Evolutionary conservation across 371 early-diverging fungal species (phyloP).

Genomic region (Batkoa obscura): DNA sequence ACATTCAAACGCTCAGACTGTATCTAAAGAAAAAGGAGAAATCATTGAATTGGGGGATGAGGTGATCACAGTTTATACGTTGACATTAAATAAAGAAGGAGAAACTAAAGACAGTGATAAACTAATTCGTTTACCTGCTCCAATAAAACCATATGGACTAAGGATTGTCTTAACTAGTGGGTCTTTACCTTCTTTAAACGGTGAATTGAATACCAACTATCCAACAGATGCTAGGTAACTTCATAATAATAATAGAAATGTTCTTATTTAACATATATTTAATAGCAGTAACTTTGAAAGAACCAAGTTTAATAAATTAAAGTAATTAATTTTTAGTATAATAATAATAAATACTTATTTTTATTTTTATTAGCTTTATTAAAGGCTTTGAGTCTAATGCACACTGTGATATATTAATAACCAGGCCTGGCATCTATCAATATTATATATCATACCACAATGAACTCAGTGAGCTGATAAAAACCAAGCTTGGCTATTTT

Average conservation of each 20-base stretch:
- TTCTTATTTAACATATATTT: neutral
- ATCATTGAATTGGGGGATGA: too few species aligned
- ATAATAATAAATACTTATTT: neutral
- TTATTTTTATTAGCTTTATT: neutral
- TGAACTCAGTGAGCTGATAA: conserved; percentile 7
- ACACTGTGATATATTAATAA: neutral
- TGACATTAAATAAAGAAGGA: neutral
- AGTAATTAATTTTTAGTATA: neutral
- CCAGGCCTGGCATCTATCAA: conserved; percentile 57
- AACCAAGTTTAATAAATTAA: neutral
- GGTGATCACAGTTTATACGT: neutral
- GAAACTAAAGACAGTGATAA: neutral
- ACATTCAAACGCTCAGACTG: too few species aligned
- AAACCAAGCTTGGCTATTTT: conserved; percentile 31
- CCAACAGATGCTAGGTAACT: neutral
- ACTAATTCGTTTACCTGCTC: neutral
- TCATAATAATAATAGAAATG: neutral
- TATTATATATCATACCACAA: conserved; percentile 54
- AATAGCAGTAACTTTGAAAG: neutral
- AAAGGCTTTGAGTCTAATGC: neutral
- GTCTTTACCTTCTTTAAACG: neutral
- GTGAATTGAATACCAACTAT: neutral
- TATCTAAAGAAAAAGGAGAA: too few species aligned
- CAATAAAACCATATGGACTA: neutral
- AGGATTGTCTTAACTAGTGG: neutral